phyloP scores from a whole-genome alignment of 2,329 filamentous ascomycete species.

The Domatiomyces catenatus region DNA sequence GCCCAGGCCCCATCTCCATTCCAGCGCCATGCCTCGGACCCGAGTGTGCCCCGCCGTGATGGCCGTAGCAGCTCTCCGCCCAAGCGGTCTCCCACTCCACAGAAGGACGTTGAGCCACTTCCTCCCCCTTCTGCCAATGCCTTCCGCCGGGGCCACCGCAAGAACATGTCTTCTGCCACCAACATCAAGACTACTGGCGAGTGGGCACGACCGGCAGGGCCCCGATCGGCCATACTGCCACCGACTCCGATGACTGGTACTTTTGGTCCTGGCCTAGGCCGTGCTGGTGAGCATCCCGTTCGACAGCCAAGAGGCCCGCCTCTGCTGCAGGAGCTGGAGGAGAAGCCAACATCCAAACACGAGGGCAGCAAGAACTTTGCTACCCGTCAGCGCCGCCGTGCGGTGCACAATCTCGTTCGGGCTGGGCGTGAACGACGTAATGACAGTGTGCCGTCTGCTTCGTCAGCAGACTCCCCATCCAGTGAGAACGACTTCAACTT shows the following conservation, averaged over 20 bases:
- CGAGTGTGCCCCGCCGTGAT: conserved; percentile 29
- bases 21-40: conserved; percentile 68
- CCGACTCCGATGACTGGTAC: conserved; percentile 65
- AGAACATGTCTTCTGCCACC: conserved; percentile 55
- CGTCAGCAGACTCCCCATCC: conserved; percentile 72
- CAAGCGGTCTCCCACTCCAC: conserved; percentile 50
- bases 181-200: conserved; percentile 34
- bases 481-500: conserved; percentile 63
- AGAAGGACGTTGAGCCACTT: conserved; percentile 54
- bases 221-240: conserved; percentile 68
- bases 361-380: conserved; percentile 97
- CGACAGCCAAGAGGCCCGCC: conserved; percentile 90
- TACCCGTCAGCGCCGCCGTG: conserved; percentile 77
- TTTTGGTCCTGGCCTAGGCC: conserved; percentile 82
- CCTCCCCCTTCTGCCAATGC: conserved; percentile 80
- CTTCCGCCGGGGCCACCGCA: conserved; percentile 88
- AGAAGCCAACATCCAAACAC: conserved; percentile 79
- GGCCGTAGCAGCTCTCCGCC: conserved; percentile 51
- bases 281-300: conserved; percentile 83
- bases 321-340: conserved; percentile 73
- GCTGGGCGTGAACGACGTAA: conserved; percentile 73
- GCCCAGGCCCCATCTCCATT: conserved; percentile 46
- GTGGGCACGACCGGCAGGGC: conserved; percentile 46
- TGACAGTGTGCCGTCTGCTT: conserved; percentile 42
- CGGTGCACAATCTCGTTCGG: conserved; percentile 78